These are phyloP conservation scores for Leccinum fallax DNA, from an alignment of 1,284 basidiomycete genomes.

Conservation along the genomic window DNA sequence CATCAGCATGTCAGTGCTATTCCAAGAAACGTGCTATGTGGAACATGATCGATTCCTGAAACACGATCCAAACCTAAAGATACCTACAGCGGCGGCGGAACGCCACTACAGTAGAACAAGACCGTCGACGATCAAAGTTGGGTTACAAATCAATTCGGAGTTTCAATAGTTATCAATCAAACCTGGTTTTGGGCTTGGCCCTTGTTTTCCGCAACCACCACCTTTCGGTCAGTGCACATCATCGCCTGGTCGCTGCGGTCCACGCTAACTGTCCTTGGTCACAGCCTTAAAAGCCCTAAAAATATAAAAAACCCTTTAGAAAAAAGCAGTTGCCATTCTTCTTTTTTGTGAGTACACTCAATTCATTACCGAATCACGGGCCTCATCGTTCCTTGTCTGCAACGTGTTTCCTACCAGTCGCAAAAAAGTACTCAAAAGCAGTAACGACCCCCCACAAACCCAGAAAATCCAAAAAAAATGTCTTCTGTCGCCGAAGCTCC, in stretches of 20 bases:
- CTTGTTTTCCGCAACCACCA: conserved; percentile 41
- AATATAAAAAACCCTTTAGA: conserved; percentile 57
- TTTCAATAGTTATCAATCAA: conserved; percentile 37
- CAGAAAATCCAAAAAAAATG: conserved; percentile 52
- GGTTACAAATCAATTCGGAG: conserved; percentile 32
- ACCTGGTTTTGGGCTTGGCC: conserved; percentile 20
- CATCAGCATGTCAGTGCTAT: neutral
- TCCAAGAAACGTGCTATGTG: neutral
- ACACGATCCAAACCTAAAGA: neutral
- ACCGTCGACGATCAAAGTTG: neutral
- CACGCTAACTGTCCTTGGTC: conserved; percentile 27
- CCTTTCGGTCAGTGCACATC: conserved; percentile 31
- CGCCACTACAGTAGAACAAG: too few relatives aligned
- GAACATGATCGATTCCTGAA: neutral
- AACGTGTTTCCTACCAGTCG: conserved; percentile 34
- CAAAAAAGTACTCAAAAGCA: conserved; percentile 81
- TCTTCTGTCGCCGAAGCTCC: conserved; percentile 55
- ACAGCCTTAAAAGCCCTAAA: conserved; percentile 44
- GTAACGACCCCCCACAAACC: conserved; percentile 77
- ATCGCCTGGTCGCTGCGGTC: conserved; percentile 4
- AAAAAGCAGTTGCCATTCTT: conserved; percentile 74
- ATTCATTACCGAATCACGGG: conserved; percentile 16
- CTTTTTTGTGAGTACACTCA: conserved; percentile 56
- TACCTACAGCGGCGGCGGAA: too few relatives aligned
- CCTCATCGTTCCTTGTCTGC: conserved; percentile 20